Evolutionary conservation across 2,329 filamentous ascomycete species (phyloP).

Genomic region (Kalaharituber pfeilii): DNA sequence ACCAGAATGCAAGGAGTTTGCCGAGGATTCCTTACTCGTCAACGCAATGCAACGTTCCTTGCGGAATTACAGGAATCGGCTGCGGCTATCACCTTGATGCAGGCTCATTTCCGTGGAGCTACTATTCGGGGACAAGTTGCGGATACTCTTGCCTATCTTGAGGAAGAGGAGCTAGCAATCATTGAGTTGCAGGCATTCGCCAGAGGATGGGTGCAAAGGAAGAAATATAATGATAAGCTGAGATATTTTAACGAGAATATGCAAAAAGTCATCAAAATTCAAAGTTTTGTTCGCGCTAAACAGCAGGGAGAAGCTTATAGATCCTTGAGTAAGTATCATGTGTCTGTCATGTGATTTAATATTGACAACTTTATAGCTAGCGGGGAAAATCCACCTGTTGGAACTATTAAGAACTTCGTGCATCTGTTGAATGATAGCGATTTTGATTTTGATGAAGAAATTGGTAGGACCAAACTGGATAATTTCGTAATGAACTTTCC

Average conservation of each 20-base stretch:
- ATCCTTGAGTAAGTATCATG: conserved; percentile 53
- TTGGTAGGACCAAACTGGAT: conserved; percentile 30
- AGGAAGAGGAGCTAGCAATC: conserved; percentile 65
- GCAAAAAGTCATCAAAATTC: conserved; percentile 97
- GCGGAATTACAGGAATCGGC: conserved; percentile 53
- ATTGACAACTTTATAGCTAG: conserved; percentile 14
- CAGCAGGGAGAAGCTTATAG: conserved; percentile 97
- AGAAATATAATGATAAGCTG: conserved; percentile 43
- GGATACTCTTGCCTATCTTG: conserved; percentile 55
- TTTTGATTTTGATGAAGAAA: conserved; percentile 96
- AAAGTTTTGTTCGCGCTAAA: conserved; percentile 86
- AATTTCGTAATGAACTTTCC: too few relatives aligned
- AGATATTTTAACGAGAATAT: conserved; percentile 93
- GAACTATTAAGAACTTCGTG: conserved; percentile 94
- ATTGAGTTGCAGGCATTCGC: conserved; percentile 37
- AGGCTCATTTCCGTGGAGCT: conserved; percentile 62
- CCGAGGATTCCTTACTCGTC: conserved; percentile 47
- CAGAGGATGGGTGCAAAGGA: conserved; percentile 48
- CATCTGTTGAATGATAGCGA: conserved; percentile 95
- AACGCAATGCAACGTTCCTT: conserved; percentile 44
- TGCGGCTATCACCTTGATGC: conserved; percentile 49
- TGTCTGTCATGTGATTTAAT: neutral
- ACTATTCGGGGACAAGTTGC: conserved; percentile 58
- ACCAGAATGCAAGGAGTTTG: conserved; percentile 47
- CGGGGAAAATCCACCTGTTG: conserved; percentile 90